These are phyloP conservation scores for Verticillium isaacii DNA, from an alignment of 2,329 filamentous ascomycete genomes.

Conservation along the genomic window DNA sequence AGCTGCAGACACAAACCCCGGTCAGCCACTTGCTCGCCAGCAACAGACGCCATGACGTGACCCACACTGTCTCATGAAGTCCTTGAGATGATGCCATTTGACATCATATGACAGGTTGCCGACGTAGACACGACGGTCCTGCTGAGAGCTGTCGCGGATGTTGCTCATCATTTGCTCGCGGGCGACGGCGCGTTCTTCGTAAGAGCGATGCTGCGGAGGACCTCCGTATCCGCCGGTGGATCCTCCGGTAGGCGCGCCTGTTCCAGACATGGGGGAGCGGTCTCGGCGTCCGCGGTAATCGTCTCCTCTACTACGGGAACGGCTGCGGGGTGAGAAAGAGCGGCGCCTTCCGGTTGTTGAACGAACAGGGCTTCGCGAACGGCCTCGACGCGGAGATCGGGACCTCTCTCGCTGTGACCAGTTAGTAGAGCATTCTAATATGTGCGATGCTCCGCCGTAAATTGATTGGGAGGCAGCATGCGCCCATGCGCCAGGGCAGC, in stretches of 20 bases:
- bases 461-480: background rate
- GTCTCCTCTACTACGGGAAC: slow-evolving; percentile 67
- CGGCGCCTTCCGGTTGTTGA: slow-evolving; percentile 56
- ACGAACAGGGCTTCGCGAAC: slow-evolving; percentile 78
- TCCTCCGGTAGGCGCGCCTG: slow-evolving; percentile 65
- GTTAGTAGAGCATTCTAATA: slow-evolving; percentile 17
- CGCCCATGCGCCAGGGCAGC: background rate
- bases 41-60: slow-evolving; percentile 15
- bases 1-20: slow-evolving; percentile 50
- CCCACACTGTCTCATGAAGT: slow-evolving; percentile 99
- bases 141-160: slow-evolving; percentile 90
- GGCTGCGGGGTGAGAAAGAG: slow-evolving; percentile 74
- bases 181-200: slow-evolving; percentile 76
- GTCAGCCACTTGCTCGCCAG: slow-evolving; percentile 29
- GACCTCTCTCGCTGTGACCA: slow-evolving; percentile 71
- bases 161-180: slow-evolving; percentile 96
- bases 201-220: slow-evolving; percentile 64
- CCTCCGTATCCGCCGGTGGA: slow-evolving; percentile 61
- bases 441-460: background rate
- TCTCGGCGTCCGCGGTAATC: slow-evolving; percentile 70
- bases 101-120: slow-evolving; percentile 99
- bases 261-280: slow-evolving; percentile 81
- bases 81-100: slow-evolving; percentile 99
- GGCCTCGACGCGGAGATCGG: slow-evolving; percentile 71
- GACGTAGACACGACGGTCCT: slow-evolving; percentile 98